Conservation (phyloP, 2,329 filamentous ascomycete species). For the Celoporthe dispersa region DNA sequence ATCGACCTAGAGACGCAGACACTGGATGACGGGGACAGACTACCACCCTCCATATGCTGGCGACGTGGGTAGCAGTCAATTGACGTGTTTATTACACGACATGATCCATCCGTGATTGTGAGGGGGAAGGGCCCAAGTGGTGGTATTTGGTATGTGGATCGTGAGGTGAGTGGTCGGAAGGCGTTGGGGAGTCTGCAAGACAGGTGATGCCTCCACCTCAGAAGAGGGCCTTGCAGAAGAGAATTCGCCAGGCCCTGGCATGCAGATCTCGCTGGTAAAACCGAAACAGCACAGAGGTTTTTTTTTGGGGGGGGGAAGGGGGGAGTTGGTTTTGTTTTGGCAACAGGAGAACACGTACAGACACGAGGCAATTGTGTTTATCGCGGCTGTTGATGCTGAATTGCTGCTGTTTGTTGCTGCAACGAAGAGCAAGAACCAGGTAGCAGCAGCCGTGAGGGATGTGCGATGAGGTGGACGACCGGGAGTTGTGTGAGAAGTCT, state of each 20-base stretch:
- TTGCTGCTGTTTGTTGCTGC: neutral
- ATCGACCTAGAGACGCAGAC: conserved; percentile 21
- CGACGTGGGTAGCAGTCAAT: conserved; percentile 24
- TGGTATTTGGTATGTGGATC: conserved; percentile 15
- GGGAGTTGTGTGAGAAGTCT: conserved; percentile 23
- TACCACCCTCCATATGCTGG: conserved; percentile 28
- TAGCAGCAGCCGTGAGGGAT: conserved; percentile 15
- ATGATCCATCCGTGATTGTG: conserved; percentile 20
- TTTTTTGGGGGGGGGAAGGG: too few relatives aligned
- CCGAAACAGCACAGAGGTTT: neutral
- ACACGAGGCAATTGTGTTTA: neutral
- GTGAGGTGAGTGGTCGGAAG: conserved; percentile 21
- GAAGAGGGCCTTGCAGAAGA: conserved; percentile 6
- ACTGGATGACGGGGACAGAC: conserved; percentile 22
- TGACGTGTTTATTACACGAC: conserved; percentile 26
- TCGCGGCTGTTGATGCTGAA: neutral
- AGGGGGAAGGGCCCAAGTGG: conserved; percentile 17
- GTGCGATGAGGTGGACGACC: conserved; percentile 11
- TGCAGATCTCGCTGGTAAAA: conserved; percentile 11
- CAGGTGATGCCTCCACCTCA: conserved; percentile 17
- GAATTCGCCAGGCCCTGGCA: neutral
- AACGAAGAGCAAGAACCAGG: neutral
- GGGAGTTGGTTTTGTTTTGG: too few relatives aligned
- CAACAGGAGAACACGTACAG: conserved; percentile 11
- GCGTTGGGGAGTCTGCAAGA: conserved; percentile 11